phyloP scores from a whole-genome alignment of 2,329 filamentous ascomycete species.

The Cytospora chrysosperma region DNA sequence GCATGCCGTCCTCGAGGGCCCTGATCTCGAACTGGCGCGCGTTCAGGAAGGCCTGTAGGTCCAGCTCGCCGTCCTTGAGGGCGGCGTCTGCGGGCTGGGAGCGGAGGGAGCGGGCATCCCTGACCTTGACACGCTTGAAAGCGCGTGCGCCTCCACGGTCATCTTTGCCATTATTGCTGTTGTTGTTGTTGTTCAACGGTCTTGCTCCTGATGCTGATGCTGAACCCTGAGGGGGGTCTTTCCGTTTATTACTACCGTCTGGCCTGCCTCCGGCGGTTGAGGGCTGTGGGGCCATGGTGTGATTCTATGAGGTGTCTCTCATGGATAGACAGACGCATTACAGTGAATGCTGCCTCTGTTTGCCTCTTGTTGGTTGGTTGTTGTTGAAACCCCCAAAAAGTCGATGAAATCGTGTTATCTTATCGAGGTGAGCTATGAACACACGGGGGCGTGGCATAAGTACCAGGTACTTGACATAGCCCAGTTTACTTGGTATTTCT shows the following conservation, averaged over 20 bases:
- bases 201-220: background rate
- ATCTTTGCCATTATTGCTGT: background rate
- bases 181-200: background rate
- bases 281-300: conserved; percentile 27
- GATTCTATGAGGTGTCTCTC: background rate
- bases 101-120: conserved; percentile 49
- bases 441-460: background rate
- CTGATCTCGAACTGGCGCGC: conserved; percentile 88
- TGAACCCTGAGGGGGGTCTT: conserved; percentile 25
- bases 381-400: conserved; percentile 2
- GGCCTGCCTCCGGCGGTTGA: conserved; percentile 18
- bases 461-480: no score
- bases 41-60: conserved; percentile 80
- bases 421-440: conserved; percentile 2
- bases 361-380: background rate
- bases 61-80: conserved; percentile 72
- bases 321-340: background rate
- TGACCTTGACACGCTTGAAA: conserved; percentile 46
- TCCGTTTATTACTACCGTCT: conserved; percentile 28
- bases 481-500: no score
- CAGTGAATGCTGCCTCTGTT: background rate
- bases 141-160: conserved; percentile 25
- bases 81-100: conserved; percentile 51
- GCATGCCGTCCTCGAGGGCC: conserved; percentile 80
- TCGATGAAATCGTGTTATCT: conserved; percentile 9